Base-by-base conservation (phyloP, 2,329 filamentous ascomycete species). In the Monilinia fructigena region DNA sequence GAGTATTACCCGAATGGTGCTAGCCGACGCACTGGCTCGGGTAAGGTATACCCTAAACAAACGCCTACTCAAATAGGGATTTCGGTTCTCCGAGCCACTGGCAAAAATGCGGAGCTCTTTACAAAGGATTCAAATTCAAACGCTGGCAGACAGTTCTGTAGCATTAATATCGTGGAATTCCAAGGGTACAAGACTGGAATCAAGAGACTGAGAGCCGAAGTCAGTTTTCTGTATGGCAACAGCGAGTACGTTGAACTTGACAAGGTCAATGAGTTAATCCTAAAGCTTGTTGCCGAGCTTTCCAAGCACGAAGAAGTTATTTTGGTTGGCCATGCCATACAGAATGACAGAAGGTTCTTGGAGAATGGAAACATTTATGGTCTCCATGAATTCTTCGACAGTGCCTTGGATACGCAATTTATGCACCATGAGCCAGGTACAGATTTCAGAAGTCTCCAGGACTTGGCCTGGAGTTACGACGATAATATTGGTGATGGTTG, bases 31-130 rank as follows among this genome's bases (percentile, higher is more conserved):
- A 20, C 56, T 1, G 26, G 58, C 2, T n/a, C 28, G 23, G 48
- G 48, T 7, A 26, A 18, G 2, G 11, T 12, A 26, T 42, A 53
- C 28, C 11, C 31, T 11, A 26, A 4, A 5, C 11, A 12, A 2
- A 65, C 38, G 12, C 47, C 55, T 5, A 65, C 63, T 11, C 55
- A 65, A 16, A 52, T 65, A 2, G 63, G 63, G 8, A 53, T 65
- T 0, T 42, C 35, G 1, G 35, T 53, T 10, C 35, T 65, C 7
- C 48, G 45, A 0, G 63, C 42, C 6, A 54, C 28, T 2, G 47
- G 47, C 2, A 12, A 60, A 8, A 61, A 35, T 3, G 38, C 14
- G 7, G 31, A 2, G 0, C 53, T 65, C 11, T 58, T 38, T 3
- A 28, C 54, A 1, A 48, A 7, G 3, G 3, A 58, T 16, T 31